Conservation (phyloP, 305 asterid genomes). For the Stenogyne calaminthoides region DNA sequence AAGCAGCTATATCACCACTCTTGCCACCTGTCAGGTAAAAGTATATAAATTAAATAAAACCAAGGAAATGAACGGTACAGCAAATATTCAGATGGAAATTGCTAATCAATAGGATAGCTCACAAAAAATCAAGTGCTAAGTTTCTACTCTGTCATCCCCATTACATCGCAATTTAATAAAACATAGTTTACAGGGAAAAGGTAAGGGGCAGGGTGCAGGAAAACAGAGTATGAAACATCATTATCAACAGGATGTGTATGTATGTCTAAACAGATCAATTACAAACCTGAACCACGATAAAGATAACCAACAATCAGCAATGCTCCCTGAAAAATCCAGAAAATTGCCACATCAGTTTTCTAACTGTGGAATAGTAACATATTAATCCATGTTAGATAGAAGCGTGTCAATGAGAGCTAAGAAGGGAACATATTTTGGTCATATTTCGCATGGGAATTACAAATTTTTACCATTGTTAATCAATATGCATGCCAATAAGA, state of each 20-base stretch:
- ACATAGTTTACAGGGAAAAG: neutral
- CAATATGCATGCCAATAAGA: conserved; percentile 8
- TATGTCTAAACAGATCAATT: conserved; percentile 23
- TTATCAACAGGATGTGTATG: neutral
- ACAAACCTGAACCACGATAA: conserved; percentile 78
- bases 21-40: conserved; percentile 61
- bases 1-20: conserved; percentile 49
- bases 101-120: conserved; percentile 17
- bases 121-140: conserved; percentile 9
- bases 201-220: neutral
- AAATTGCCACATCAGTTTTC: conserved; percentile 27
- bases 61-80: conserved; percentile 7
- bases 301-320: conserved; percentile 76
- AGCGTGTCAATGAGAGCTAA: neutral
- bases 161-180: neutral
- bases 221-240: conserved; percentile 2
- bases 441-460: neutral
- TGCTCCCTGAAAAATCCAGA: conserved; percentile 68
- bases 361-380: conserved; percentile 3
- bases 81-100: neutral
- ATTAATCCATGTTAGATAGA: conserved; percentile 13
- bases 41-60: conserved; percentile 23
- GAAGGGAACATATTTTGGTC: conserved; percentile 7
- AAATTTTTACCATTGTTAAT: neutral
- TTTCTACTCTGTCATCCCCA: neutral